Evolutionary conservation across 1,139 yeast species (phyloP), one percentile per base, ranked within the genome.

Genomic region (Sugiyamaella grinbergsii): DNA sequence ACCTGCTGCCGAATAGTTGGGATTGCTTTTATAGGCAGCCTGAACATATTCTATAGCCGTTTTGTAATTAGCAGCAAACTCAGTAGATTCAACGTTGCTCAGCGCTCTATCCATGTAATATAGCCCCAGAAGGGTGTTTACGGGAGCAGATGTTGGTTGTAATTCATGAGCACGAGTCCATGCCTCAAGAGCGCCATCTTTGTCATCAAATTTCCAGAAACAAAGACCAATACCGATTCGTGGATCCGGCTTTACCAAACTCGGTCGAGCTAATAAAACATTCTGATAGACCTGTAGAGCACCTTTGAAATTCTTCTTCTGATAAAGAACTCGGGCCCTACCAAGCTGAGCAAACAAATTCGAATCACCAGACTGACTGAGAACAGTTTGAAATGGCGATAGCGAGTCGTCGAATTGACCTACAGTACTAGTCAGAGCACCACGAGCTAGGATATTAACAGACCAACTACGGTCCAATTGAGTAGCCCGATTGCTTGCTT

Each of bases 181-280:
- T 0, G 98, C 83, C 42, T 73, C 74, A 7, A 78, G 65, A 0
- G 98, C 98, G 75, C 89, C 79, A 42, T 78, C 77, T 57, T 80
- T 79, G 65, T 89, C 96, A 50, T 84, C 85, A 54, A 93, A 73
- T 55, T 82, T 81, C 97, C 97, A 93, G 65, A 84, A 91, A 68
- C 98, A 91, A 60, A 93, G 74, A 37, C 98, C 99, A 58, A 93
- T 83, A 20, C 98, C 99, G 53, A 93, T 78, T 69, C 99, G 77
- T 18, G 98, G 95, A 68, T 93, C 98, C 1, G 98, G 98, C 57
- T 78, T 78, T 63, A 85, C 73, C 34, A 82, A 65, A 33, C 59
- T 54, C 1, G 98, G 98, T 57, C 89, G 83, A 47, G 84, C 75
- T 42, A 83, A 77, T 58, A 93, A 74, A 7, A 88, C 84, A 58